Evolutionary conservation across 2,329 filamentous ascomycete genomes (phyloP), one percentile per base, ranked within the genome.

Genomic region (Penicillium corylophilum): DNA sequence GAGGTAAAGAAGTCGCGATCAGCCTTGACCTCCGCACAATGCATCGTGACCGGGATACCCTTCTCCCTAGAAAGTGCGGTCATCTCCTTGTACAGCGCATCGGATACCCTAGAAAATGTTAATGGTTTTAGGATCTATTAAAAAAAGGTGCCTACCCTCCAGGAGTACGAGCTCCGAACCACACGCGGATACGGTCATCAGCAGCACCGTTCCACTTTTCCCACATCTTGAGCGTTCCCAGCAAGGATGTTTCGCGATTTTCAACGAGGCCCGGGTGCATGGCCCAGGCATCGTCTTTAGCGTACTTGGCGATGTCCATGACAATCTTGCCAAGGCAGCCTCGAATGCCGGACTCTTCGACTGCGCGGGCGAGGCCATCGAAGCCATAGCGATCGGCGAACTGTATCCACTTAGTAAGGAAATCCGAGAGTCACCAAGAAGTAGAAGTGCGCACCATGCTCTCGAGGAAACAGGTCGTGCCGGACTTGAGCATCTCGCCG

Each of bases 381-480:
- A 77, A 78, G 4, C 76, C 75, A 48, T 75, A 77, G 15, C 75
- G 70, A 58, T 77, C 70, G 5, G 75, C 72, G 52, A 77, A 77
- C 71, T 74, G 18, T 5, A 13, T 28, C 4, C 24, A n/a, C 13
- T n/a, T 20, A 35, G 7, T 4, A 36, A 10, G 35, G n/a, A n/a
- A 16, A 50, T 16, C 15, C 29, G 12, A 22, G 20, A 16, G 2
- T 15, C 1, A 9, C 4, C 18, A 18, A 0, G 5, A 15, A 22
- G 7, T 5, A 7, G 18, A 12, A 6, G 8, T 40, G 51, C 64
- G 66, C 48, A 78, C 71, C 77, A 81, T 79, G 38, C 76, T 78
- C 60, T 81, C 78, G 5, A 81, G 64, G 54, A 81, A 81, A 55
- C 74, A 78, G 2, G 77, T 80, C 4, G 78, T 80, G 0, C 77